Conservation (phyloP, 805 yeast species). For the Nakazawaea holstii region DNA sequence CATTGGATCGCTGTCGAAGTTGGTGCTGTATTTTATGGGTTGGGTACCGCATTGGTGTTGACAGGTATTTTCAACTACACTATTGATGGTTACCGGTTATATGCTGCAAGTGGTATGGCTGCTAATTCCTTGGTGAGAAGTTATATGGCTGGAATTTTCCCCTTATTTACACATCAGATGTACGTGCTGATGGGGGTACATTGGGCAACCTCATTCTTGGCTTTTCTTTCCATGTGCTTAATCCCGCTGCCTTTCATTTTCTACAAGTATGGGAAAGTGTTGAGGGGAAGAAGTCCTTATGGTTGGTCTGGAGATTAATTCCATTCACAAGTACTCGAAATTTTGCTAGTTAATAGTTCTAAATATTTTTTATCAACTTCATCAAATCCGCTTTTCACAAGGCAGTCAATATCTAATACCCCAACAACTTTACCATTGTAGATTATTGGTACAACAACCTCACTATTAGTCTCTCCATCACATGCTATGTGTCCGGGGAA, state of each 20-base stretch:
- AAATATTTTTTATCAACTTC: slow-evolving; percentile 52
- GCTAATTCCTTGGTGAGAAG: slow-evolving; percentile 49
- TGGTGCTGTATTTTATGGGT: slow-evolving; percentile 35
- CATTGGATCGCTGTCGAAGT: slow-evolving; percentile 51
- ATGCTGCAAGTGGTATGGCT: slow-evolving; percentile 48
- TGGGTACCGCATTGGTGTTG: slow-evolving; percentile 38
- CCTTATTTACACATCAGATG: slow-evolving; percentile 54
- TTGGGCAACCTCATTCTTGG: slow-evolving; percentile 54
- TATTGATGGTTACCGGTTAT: slow-evolving; percentile 39
- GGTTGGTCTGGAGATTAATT: slow-evolving; percentile 30
- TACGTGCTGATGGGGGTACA: slow-evolving; percentile 47
- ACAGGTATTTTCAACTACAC: slow-evolving; percentile 35
- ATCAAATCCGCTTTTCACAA: slow-evolving; percentile 59
- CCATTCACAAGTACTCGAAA: slow-evolving; percentile 54
- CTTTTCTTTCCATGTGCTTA: slow-evolving; percentile 42
- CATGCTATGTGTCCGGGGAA: slow-evolving; percentile 96
- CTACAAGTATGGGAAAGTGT: slow-evolving; percentile 38
- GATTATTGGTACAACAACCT: slow-evolving; percentile 81
- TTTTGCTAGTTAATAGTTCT: slow-evolving; percentile 49
- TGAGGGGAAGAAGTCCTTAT: slow-evolving; percentile 40
- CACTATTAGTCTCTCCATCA: slow-evolving; percentile 92
- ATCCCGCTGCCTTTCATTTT: slow-evolving; percentile 53
- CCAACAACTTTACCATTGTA: slow-evolving; percentile 44
- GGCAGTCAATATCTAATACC: slow-evolving; percentile 85
- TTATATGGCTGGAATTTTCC: slow-evolving; percentile 50